Evolutionary conservation across 352 stramenopile species (phyloP), one percentile per base, ranked within the genome.

Genomic region (Aphanomyces euteiches): DNA sequence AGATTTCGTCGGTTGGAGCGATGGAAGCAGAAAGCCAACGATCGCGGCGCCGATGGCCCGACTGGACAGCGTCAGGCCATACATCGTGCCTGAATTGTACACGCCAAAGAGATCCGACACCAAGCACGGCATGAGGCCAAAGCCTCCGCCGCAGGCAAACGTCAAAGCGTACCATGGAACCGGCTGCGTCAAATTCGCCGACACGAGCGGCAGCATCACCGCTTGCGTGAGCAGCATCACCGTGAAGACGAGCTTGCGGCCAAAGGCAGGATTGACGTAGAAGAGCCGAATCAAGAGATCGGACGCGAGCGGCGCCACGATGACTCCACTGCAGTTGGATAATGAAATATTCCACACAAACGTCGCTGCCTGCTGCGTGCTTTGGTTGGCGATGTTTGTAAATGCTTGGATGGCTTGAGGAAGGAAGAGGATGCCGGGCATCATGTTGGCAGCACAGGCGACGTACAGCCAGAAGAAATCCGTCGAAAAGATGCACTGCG

Each of bases 71-170:
- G 66, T n/a, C 15, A 72, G 37, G 4, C 72, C 72, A 67, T 75
- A 69, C 68, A 75, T 75, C n/a, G 65, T 69, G 7, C 69, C 67
- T 3, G 66, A 37, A 48, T 75, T 19, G 37, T 75, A 74, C n/a
- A 65, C 63, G 7, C 72, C 72, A 67, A 73, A 75, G 38, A 74
- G 64, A 72, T 75, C 72, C 19, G 60, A 48, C 41, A 75, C n/a
- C 4, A 72, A 53, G 43, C 66, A 72, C 21, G 69, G 67, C 7
- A 75, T 4, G 28, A 71, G 43, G 36, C 41, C 58, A 50, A 73
- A 72, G 19, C 36, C 58, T 36, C 72, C 72, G 21, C 72, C 72
- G 2, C 36, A 76, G 1, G 40, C 39, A 47, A 75, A 72, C 5
- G 54, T 40, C 34, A 19, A 37, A 41, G 19, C 43, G 5, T 59